Evolutionary conservation across 2,329 filamentous ascomycete species (phyloP), one percentile per base, ranked within the genome.

Genomic region (Epicoccum sorghinum): DNA sequence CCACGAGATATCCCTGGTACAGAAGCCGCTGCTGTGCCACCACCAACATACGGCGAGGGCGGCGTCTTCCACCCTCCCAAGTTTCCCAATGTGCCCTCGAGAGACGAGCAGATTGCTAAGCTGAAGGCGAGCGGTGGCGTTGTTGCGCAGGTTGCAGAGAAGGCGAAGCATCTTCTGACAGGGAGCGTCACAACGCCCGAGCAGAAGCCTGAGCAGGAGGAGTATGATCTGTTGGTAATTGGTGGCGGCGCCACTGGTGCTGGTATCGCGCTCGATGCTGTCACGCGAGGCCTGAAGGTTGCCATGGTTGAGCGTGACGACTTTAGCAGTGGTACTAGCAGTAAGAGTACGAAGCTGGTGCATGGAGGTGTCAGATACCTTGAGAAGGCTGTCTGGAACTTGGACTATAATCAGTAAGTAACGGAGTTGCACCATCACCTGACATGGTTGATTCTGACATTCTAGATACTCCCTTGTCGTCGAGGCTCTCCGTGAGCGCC

Each of bases 311-410:
- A 95, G 77, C 83, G 89, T 58, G 90, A 93, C 73, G 90, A 95
- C 75, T 95, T 93, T 73, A 88, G 87, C 65, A 83, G 87, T 58
- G 90, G 90, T 27, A 93, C 90, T 36, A 92, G 89, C 78, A 91
- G 88, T 75, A 93, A 93, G 79, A 92, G 89, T 78, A 95, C 90
- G 43, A 95, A 95, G 77, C 82, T 95, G 47, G 90, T 95, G 14
- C 90, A 95, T 75, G 90, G 90, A 63, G 90, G 90, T 69, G 90
- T 95, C 55, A 85, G 90, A 62, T 95, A 93, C 72, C 80, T 95
- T 54, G 90, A 95, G 75, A 95, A 95, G 80, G 90, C 90, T 49
- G 86, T 95, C 44, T 91, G 87, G 87, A 89, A 93, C 72, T 79
- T 93, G 66, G 90, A 95, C 75, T 93, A 92, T 73, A 87, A 87